Base-by-base conservation (phyloP, 2,329 filamentous ascomycete species). In the Chalaropsis thielavioides region DNA sequence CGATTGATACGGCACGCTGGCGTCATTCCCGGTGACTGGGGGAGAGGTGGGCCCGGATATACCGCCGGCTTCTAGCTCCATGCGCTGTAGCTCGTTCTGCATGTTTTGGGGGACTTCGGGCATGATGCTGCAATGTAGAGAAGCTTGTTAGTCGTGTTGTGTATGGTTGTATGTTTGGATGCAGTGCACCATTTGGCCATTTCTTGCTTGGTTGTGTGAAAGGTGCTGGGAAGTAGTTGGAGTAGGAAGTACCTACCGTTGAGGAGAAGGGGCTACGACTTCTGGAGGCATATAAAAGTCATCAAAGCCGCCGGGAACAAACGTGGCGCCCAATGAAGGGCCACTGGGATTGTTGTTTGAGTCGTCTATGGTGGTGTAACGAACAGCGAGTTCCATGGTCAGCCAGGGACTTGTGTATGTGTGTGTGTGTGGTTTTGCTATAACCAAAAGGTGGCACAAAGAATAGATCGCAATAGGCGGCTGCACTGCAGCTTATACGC, bases 51-150 rank as follows among this genome's bases (percentile, higher is more conserved):
- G 76, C 76, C 78, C 81, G 56, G 65, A 64, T 62, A 66, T 66
- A 64, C 44, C 38, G 77, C 75, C 77, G 68, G 88, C 87, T 78
- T 91, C 86, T 67, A 91, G 81, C 80, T 96, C 92, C 78, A 99
- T 84, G 75, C 92, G 87, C 72, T 92, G 89, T 69, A 99, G 83
- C 76, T 89, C 92, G 72, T 95, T 87, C 78, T 96, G 91, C 84
- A 99, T 96, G 76, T 96, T 92, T 76, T 92, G 89, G 70, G 92
- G 90, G 69, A 96, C 91, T 80, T 96, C 91, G 74, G 90, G 89
- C 85, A 92, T 96, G 72, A 95, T 85, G 79, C 90, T 95, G 75
- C 70, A 46, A 27, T 43, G 35, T 40, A 19, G 49, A 35, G 58
- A 67, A 41, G 64, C 63, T 62, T 66, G 40, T 61, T 58, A 65